phyloP scores from a whole-genome alignment of 257 asterid genomes.

The Lantana camara region DNA sequence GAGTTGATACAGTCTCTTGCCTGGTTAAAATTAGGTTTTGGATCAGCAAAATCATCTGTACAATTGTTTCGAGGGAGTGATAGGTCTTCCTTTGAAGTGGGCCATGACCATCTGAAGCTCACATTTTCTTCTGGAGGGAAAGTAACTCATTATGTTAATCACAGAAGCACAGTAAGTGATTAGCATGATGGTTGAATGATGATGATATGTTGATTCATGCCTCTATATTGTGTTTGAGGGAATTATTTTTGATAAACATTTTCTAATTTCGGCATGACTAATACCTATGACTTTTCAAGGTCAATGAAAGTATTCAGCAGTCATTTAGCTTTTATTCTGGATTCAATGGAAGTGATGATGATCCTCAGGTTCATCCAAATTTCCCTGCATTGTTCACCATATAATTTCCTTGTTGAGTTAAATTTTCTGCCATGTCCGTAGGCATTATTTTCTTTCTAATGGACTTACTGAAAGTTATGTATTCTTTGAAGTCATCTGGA shows the following conservation, averaged over 20 bases:
- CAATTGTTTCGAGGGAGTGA: conserved; percentile 29
- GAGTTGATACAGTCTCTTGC: conserved; percentile 8
- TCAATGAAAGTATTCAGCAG: conserved; percentile 56
- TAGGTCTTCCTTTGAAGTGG: conserved; percentile 45
- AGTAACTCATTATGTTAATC: conserved; percentile 44
- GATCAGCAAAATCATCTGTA: conserved; percentile 32
- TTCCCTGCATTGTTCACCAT: conserved; percentile 19
- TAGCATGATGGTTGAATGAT: conserved; percentile 1
- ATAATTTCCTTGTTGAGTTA: background rate
- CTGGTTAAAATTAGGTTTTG: conserved; percentile 27
- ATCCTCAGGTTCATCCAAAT: conserved; percentile 47
- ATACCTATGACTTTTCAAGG: conserved; percentile 38
- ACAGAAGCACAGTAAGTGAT: conserved; percentile 46
- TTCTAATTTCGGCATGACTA: conserved; percentile 22
- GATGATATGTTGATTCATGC: background rate
- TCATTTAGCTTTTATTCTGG: conserved; percentile 66
- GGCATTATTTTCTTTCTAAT: conserved; percentile 1
- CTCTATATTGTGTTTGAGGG: background rate
- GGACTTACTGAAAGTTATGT: background rate
- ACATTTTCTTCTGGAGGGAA: conserved; percentile 50
- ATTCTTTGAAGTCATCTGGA: conserved; percentile 63
- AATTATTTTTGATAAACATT: background rate
- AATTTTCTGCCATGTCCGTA: background rate
- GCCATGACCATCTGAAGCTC: conserved; percentile 69
- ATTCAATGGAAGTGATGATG: conserved; percentile 56